Evolutionary conservation across 805 yeast species (phyloP), one percentile per base, ranked within the genome.

Genomic region (Grigorovia yakushimaensis): DNA sequence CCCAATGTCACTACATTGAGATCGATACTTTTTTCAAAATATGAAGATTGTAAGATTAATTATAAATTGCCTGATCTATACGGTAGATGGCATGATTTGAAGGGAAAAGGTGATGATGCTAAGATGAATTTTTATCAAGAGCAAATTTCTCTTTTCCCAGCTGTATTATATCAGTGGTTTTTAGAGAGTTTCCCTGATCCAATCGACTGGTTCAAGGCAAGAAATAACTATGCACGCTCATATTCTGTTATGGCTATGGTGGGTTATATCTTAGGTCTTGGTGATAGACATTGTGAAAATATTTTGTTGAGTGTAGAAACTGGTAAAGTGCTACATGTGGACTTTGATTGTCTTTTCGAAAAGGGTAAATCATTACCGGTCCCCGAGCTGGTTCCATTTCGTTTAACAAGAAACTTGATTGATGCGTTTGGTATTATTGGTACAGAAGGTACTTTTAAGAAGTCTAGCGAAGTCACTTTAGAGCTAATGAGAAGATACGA

Each of bases 201-300:
- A 0, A 77, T 81, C 7, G 69, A 78, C 1, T 93, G 98, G 98
- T 84, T 87, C 51, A 73, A 74, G 40, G 85, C 91, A 1, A 68
- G 98, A 47, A 82, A 81, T 43, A 71, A 73, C 35, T 94, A 77
- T 60, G 80, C 86, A 0, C 72, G 95, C 47, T 80, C 96, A 0
- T 72, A 84, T 23, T 96, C 97, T 0, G 98, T 91, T 0, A 93
- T 94, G 98, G 88, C 97, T 0, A 88, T 93, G 72, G 95, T 91
- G 5, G 98, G 99, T 0, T 87, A 86, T 61, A 79, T 93, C 42
- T 72, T 93, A 23, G 98, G 98, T 8, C 73, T 93, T 44, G 99
- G 99, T 21, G 99, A 93, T 65, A 73, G 99, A 38, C 99, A 93
- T 61, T 84, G 96, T 55, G 99, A 93, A 59, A 93, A 93, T 59